These are phyloP conservation scores for Cystoderma amianthinum DNA, from an alignment of 768 basidiomycete species.

Conservation along the genomic window DNA sequence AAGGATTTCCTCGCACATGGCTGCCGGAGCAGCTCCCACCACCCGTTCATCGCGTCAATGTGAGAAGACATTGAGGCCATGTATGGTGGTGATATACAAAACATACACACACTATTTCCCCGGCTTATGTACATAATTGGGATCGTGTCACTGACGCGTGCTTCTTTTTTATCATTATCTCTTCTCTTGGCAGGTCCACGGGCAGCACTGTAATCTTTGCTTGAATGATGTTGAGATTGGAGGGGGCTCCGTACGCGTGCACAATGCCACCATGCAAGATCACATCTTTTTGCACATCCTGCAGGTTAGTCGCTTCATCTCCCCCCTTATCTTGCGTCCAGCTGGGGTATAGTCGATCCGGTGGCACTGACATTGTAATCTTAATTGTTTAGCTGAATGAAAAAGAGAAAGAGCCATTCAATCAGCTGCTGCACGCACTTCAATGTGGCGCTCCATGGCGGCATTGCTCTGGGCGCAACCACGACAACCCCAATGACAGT, in stretches of 20 bases:
- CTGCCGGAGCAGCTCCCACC: conserved; percentile 89
- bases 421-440: conserved; percentile 82
- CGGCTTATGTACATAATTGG: background rate
- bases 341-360: too few species aligned
- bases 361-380: too few species aligned
- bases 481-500: conserved; percentile 1
- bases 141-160: background rate
- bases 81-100: conserved; percentile 59
- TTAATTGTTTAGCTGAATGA: conserved; percentile 51
- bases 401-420: conserved; percentile 68
- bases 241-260: conserved; percentile 89
- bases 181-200: conserved; percentile 88
- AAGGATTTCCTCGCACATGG: conserved; percentile 80
- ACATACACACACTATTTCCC: too few species aligned
- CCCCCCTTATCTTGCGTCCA: too few species aligned
- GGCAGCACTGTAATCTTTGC: conserved; percentile 95
- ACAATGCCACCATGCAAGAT: conserved; percentile 84
- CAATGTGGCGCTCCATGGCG: conserved; percentile 91
- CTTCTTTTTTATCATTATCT: background rate
- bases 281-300: conserved; percentile 71
- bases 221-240: conserved; percentile 92
- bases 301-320: too few species aligned
- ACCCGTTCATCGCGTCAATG: conserved; percentile 96
- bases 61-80: conserved; percentile 79
- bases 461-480: conserved; percentile 83